Conservation (phyloP, 1,284 basidiomycete species). For the Melanopsichium pennsylvanicum region DNA sequence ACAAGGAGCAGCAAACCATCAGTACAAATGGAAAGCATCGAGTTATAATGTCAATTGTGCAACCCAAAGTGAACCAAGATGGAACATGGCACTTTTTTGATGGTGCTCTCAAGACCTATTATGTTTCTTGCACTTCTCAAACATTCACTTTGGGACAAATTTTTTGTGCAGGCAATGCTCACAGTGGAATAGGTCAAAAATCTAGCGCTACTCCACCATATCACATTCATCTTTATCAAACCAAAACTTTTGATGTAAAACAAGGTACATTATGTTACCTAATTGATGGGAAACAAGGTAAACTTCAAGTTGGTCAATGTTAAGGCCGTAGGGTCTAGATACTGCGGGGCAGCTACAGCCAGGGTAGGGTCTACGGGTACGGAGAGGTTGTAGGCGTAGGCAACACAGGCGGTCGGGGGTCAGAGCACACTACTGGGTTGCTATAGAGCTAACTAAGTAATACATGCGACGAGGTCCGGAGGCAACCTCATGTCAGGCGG, state of each 20-base stretch:
- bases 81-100: slow-evolving; percentile 53
- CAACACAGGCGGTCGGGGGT: too few relatives aligned
- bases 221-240: slow-evolving; percentile 63
- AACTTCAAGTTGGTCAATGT: slow-evolving; percentile 55
- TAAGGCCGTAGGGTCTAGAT: too few relatives aligned
- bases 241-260: slow-evolving; percentile 61
- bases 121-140: slow-evolving; percentile 14
- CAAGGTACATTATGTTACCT: slow-evolving; percentile 61
- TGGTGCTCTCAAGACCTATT: slow-evolving; percentile 44
- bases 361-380: too few relatives aligned
- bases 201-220: slow-evolving; percentile 64
- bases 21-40: too few relatives aligned
- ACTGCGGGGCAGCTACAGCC: too few relatives aligned
- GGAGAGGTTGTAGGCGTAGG: too few relatives aligned
- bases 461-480: too few relatives aligned
- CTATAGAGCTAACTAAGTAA: too few relatives aligned
- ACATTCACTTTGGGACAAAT: slow-evolving; percentile 57
- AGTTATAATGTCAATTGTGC: slow-evolving; percentile 22
- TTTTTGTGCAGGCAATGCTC: slow-evolving; percentile 56
- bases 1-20: too few relatives aligned
- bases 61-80: slow-evolving; percentile 37
- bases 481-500: too few relatives aligned
- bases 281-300: slow-evolving; percentile 63
- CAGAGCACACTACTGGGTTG: too few relatives aligned
- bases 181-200: slow-evolving; percentile 54